A percentile compares a stretch with the other conserved stretches of the same genome.
Evolutionary conservation across 2,329 filamentous ascomycete genomes (phyloP).

Genomic region (Ascochyta koolunga): DNA sequence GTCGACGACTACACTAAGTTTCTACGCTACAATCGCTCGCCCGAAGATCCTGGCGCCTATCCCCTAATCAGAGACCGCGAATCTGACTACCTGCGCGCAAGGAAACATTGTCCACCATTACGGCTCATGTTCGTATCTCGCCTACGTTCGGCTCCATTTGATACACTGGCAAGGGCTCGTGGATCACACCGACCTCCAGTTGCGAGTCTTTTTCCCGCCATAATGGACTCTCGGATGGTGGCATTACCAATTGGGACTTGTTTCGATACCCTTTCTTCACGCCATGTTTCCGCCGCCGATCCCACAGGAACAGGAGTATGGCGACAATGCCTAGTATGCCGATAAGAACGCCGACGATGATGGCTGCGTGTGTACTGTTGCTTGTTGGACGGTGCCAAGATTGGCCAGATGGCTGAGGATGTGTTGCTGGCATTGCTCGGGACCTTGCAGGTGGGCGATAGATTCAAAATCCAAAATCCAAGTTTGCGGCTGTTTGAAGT

Average conservation of each 20-base stretch:
- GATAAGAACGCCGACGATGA: constrained; percentile 13
- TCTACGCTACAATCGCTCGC: not conserved
- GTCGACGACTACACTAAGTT: not conserved
- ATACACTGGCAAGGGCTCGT: constrained; percentile 20
- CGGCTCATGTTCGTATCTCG: not conserved
- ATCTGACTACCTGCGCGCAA: not conserved
- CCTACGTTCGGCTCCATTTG: not conserved
- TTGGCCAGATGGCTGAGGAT: not conserved
- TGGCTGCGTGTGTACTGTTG: constrained; percentile 7
- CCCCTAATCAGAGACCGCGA: not conserved
- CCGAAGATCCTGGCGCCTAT: not conserved
- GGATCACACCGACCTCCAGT: constrained; percentile 14
- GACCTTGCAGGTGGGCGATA: not conserved
- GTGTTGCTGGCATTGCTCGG: constrained; percentile 11
- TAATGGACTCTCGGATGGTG: not conserved
- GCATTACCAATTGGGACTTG: not conserved
- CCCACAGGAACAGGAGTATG: constrained; percentile 2
- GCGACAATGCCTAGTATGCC: constrained; percentile 6
- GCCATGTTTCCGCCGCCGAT: constrained; percentile 3
- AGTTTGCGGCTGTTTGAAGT: not conserved
- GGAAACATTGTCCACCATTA: not conserved
- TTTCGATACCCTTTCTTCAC: constrained; percentile 2
- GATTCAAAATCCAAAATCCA: no score
- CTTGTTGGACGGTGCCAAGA: not conserved
- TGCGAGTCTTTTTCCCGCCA: constrained; percentile 1